Percentiles rank a stretch among this genome's conserved stretches.
These are phyloP conservation scores for Keithomyces neogunnii DNA, from an alignment of 2,329 filamentous ascomycete genomes.

Conservation along the genomic window DNA sequence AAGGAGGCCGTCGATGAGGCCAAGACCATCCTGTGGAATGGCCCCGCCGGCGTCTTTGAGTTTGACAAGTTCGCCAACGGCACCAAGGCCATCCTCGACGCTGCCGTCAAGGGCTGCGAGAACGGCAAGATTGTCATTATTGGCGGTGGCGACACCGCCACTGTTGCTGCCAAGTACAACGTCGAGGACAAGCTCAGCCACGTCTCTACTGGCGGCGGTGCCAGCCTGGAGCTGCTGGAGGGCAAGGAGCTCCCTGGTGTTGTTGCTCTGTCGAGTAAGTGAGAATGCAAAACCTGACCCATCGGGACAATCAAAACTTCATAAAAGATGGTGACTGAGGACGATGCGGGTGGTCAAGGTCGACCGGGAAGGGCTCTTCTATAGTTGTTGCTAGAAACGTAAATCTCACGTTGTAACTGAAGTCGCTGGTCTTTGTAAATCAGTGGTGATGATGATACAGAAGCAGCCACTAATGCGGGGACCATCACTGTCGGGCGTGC, in stretches of 20 bases:
- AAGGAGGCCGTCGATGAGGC: constrained; percentile 77
- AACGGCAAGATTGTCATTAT: constrained; percentile 89
- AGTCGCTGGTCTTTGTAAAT: not conserved
- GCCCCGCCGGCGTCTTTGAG: constrained; percentile 94
- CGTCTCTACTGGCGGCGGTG: constrained; percentile 94
- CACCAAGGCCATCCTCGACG: constrained; percentile 87
- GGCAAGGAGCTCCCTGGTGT: constrained; percentile 97
- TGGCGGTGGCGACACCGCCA: constrained; percentile 95
- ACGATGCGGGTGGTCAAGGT: constrained; percentile 8
- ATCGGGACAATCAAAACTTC: not conserved
- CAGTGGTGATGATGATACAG: not conserved
- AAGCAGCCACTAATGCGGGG: not conserved
- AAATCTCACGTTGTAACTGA: constrained; percentile 6
- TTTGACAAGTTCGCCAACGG: constrained; percentile 88
- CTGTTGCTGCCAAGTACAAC: constrained; percentile 93
- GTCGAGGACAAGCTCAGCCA: constrained; percentile 97
- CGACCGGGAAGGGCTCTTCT: constrained; percentile 2
- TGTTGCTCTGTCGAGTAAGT: constrained; percentile 75
- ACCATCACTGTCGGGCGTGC: not conserved
- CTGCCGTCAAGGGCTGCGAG: constrained; percentile 72
- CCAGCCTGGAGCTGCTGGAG: constrained; percentile 91
- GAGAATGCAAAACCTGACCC: constrained; percentile 19
- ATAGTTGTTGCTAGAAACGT: not conserved
- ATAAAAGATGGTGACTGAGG: constrained; percentile 10
- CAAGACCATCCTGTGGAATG: constrained; percentile 99